Evolutionary conservation across 2,329 filamentous ascomycete species (phyloP), one percentile per base, ranked within the genome.

Genomic region (Rugonectria rugulosa): DNA sequence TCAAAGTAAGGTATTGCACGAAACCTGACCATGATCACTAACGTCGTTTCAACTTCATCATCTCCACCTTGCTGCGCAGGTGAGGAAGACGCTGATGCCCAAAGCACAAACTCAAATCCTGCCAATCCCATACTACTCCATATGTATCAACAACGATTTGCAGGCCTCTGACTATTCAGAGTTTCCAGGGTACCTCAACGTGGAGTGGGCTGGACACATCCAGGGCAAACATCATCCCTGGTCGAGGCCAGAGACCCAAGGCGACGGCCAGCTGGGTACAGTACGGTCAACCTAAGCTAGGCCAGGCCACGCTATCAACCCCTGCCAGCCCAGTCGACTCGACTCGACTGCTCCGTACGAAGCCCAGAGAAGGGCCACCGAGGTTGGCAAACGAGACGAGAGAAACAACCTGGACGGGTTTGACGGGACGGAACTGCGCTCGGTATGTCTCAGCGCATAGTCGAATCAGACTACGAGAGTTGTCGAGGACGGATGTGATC

Each of bases 291-390:
- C 36, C 53, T 43, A 34, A 37, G 57, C 63, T 61, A 51, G 58
- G 50, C 56, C 50, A 50, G 48, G 45, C 31, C 38, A 49, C 45
- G 57, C 42, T 49, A n/a, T n/a, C n/a, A n/a, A n/a, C n/a, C n/a
- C 57, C 37, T 51, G 52, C 57, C 42, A 43, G 20, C 42, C 36
- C 58, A 32, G 49, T 51, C 60, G 53, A 58, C 47, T 60, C 61
- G 55, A 63, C 65, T 65, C 53, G n/a, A n/a, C n/a, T n/a, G n/a
- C n/a, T n/a, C n/a, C n/a, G n/a, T n/a, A n/a, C n/a, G n/a, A n/a
- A n/a, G n/a, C n/a, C n/a, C 51, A 62, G 57, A 56, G 57, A 57
- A 34, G 52, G 59, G 61, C 57, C 59, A 48, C 34, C n/a, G 57
- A 53, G 38, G 27, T 36, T 53, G 32, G 26, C 43, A 50, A 24